phyloP scores from a whole-genome alignment of 176 grass and related monocot species.

The Luzula sylvatica region DNA sequence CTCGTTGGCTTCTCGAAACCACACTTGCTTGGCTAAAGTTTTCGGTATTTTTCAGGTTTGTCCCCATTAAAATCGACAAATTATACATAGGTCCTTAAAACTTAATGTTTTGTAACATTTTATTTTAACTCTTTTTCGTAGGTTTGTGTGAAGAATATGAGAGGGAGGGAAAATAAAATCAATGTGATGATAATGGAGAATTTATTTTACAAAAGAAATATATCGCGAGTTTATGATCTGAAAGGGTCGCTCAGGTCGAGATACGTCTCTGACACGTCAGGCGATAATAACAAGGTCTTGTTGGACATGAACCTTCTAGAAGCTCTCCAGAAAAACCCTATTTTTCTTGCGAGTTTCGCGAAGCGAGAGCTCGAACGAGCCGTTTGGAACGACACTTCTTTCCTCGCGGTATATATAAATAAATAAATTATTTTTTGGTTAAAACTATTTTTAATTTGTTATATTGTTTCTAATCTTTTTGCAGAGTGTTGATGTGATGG shows the following conservation, averaged over 20 bases:
- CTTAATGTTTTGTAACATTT: not conserved
- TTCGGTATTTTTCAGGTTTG: slow-evolving; percentile 92
- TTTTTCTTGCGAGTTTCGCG: slow-evolving; percentile 56
- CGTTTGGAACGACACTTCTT: slow-evolving; percentile 85
- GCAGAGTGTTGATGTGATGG: slow-evolving; percentile 77
- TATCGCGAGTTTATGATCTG: slow-evolving; percentile 87
- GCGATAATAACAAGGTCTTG: slow-evolving; percentile 62
- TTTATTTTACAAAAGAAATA: slow-evolving; percentile 53
- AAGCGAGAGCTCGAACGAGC: slow-evolving; percentile 70
- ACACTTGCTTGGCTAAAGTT: slow-evolving; percentile 75
- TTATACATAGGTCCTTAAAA: not conserved
- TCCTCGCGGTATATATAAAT: slow-evolving; percentile 73
- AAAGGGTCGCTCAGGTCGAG: slow-evolving; percentile 77
- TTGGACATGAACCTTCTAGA: slow-evolving; percentile 91
- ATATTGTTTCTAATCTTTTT: slow-evolving; percentile 4
- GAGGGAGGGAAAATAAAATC: slow-evolving; percentile 74
- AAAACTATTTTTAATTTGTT: not conserved
- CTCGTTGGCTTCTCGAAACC: slow-evolving; percentile 53
- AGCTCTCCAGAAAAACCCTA: slow-evolving; percentile 55
- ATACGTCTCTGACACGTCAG: slow-evolving; percentile 65
- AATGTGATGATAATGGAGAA: slow-evolving; percentile 98
- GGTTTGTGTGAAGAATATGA: slow-evolving; percentile 61
- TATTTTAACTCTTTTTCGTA: slow-evolving; percentile 21
- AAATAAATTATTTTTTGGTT: not conserved
- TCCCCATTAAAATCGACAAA: slow-evolving; percentile 5